Evolutionary conservation across 139 green algal species (phyloP).

Genomic region (Marvania coccoides): DNA sequence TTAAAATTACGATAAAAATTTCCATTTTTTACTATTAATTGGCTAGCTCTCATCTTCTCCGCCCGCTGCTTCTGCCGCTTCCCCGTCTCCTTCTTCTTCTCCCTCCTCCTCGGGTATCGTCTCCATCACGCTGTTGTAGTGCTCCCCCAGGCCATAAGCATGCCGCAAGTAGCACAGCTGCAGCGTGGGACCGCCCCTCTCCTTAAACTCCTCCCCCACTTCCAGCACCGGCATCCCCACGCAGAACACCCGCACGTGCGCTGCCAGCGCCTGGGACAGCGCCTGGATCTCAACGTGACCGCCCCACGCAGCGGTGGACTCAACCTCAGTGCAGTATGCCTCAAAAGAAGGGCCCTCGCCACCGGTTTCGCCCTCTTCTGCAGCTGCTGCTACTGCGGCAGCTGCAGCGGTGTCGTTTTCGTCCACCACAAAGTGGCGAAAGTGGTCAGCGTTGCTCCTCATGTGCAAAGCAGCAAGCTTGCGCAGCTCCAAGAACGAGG

Average conservation of each 20-base stretch:
- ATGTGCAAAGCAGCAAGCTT: slow-evolving; percentile 65
- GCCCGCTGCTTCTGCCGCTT: too few relatives aligned
- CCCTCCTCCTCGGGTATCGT: too few relatives aligned
- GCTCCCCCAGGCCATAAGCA: slow-evolving; percentile 86
- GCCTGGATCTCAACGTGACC: slow-evolving; percentile 86
- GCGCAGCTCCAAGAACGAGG: slow-evolving; percentile 47
- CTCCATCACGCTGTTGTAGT: slow-evolving; percentile 83
- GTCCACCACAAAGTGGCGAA: slow-evolving; percentile 57
- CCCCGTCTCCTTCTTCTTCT: too few relatives aligned
- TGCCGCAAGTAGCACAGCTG: slow-evolving; percentile 83
- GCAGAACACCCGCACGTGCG: slow-evolving; percentile 66
- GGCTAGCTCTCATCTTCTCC: too few relatives aligned
- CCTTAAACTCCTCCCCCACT: slow-evolving; percentile 59
- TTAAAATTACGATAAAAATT: too few relatives aligned
- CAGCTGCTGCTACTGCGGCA: neutral
- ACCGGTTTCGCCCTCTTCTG: slow-evolving; percentile 1
- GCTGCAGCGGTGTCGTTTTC: neutral
- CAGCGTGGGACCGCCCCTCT: slow-evolving; percentile 27
- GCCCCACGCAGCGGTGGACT: slow-evolving; percentile 77
- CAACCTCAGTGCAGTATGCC: slow-evolving; percentile 66
- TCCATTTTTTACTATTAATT: too few relatives aligned
- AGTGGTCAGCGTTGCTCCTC: slow-evolving; percentile 51
- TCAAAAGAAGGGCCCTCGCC: slow-evolving; percentile 33
- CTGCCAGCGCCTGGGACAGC: slow-evolving; percentile 55
- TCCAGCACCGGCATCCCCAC: slow-evolving; percentile 55